phyloP scores from a whole-genome alignment of 2,329 filamentous ascomycete species.

The Xylaria sp. region DNA sequence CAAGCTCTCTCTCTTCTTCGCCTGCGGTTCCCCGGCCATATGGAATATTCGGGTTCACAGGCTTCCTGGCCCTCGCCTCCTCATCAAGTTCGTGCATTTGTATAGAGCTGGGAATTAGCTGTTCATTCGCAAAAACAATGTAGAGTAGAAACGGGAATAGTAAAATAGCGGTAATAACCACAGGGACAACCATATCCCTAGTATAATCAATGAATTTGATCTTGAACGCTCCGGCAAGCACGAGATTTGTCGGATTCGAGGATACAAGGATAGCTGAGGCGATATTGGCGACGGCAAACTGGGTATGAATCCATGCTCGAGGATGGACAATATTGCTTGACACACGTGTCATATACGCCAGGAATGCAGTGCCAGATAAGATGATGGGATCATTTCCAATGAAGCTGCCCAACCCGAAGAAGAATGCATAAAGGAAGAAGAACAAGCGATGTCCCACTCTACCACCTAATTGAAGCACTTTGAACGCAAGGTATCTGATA shows the following conservation, averaged over 20 bases:
- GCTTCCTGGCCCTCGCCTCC: constrained; percentile 63
- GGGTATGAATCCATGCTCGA: constrained; percentile 76
- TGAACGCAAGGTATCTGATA: constrained; percentile 76
- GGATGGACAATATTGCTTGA: constrained; percentile 78
- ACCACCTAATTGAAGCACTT: constrained; percentile 73
- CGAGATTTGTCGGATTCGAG: constrained; percentile 80
- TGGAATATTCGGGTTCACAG: constrained; percentile 79
- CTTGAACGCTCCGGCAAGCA: constrained; percentile 75
- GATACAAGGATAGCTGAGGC: constrained; percentile 80
- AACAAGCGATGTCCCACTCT: constrained; percentile 74
- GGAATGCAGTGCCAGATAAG: constrained; percentile 76
- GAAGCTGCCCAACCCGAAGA: constrained; percentile 72
- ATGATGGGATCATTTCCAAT: constrained; percentile 82
- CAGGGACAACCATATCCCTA: constrained; percentile 80
- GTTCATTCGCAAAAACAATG: constrained; percentile 71
- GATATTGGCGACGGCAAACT: constrained; percentile 78
- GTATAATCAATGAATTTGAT: constrained; percentile 80
- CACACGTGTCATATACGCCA: constrained; percentile 80
- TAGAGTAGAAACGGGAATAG: constrained; percentile 77
- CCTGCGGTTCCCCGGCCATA: constrained; percentile 65
- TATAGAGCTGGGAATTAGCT: constrained; percentile 72
- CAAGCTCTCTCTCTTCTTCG: constrained; percentile 58
- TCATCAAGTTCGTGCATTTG: constrained; percentile 74
- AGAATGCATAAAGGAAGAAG: constrained; percentile 78
- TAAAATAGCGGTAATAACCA: constrained; percentile 72